Evolutionary conservation across 2,329 filamentous ascomycete genomes (phyloP).

Genomic region (Reticulascus tulasneorum): DNA sequence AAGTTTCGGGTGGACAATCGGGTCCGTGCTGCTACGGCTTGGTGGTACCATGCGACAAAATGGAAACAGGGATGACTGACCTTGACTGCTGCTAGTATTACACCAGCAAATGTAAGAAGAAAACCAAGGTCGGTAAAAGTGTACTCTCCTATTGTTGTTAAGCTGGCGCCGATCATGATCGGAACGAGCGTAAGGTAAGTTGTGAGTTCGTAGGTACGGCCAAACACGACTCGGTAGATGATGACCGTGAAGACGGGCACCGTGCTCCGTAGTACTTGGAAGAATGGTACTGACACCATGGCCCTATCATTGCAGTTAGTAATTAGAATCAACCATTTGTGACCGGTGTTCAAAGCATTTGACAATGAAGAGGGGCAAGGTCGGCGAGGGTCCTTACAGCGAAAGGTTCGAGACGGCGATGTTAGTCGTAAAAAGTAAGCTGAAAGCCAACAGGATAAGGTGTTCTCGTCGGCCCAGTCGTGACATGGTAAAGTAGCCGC

Average conservation of each 20-base stretch:
- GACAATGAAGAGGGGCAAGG: conserved; percentile 1
- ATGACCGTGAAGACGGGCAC: conserved; percentile 59
- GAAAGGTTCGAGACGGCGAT: conserved; percentile 63
- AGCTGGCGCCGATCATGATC: conserved; percentile 54
- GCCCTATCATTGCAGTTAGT: too few species aligned
- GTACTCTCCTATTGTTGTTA: conserved; percentile 61
- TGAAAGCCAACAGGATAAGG: conserved; percentile 54
- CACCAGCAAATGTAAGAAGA: conserved; percentile 49
- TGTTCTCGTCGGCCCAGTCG: conserved; percentile 49
- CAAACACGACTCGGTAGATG: conserved; percentile 55
- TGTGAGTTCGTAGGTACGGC: conserved; percentile 48
- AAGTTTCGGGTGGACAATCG: too few species aligned
- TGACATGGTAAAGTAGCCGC: conserved; percentile 49
- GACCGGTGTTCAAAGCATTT: too few species aligned
- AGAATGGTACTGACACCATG: conserved; percentile 62
- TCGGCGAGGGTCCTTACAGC: conserved; percentile 32
- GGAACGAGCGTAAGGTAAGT: conserved; percentile 59
- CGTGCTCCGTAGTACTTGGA: conserved; percentile 60
- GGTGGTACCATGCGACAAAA: too few species aligned
- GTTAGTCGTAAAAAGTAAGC: conserved; percentile 58
- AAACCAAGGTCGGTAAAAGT: conserved; percentile 57
- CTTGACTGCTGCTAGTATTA: conserved; percentile 53
- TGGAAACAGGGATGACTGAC: conserved; percentile 21
- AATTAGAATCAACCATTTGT: too few species aligned
- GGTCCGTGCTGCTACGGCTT: background rate